phyloP scores from a whole-genome alignment of 805 yeast genomes.

The Wickerhamiella azymoides region DNA sequence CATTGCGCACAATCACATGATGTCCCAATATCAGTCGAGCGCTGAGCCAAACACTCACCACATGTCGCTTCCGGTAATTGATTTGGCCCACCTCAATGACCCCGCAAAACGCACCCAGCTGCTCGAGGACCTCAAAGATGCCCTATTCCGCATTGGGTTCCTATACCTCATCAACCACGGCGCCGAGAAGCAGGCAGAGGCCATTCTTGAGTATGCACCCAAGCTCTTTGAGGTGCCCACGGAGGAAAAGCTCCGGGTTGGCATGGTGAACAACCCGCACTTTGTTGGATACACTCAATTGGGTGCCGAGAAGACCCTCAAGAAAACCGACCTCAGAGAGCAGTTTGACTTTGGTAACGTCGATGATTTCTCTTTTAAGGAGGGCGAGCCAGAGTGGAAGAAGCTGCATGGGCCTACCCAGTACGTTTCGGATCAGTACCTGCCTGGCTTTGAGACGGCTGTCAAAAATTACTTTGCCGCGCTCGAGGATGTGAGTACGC shows the following conservation, averaged over 20 bases:
- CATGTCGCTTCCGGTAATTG: conserved; percentile 25
- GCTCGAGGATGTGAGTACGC: conserved; percentile 33
- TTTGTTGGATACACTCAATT: conserved; percentile 44
- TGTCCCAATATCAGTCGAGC: neutral
- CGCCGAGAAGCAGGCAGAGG: conserved; percentile 26
- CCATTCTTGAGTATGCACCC: conserved; percentile 29
- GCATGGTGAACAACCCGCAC: conserved; percentile 44
- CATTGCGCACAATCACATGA: conserved; percentile 1
- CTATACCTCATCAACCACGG: conserved; percentile 38
- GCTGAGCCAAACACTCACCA: neutral
- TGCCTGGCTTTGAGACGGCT: conserved; percentile 32
- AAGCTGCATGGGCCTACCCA: conserved; percentile 45
- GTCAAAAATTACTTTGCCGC: conserved; percentile 32
- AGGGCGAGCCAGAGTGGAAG: conserved; percentile 23
- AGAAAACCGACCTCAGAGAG: conserved; percentile 43
- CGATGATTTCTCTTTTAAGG: conserved; percentile 7
- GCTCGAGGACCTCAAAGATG: conserved; percentile 28
- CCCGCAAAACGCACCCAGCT: conserved; percentile 32
- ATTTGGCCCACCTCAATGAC: conserved; percentile 30
- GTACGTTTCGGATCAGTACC: conserved; percentile 32
- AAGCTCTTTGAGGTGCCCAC: conserved; percentile 35
- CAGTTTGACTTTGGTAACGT: conserved; percentile 45
- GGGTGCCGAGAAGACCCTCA: conserved; percentile 46
- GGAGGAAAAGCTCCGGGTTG: conserved; percentile 32
- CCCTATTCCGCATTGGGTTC: conserved; percentile 45